These are phyloP conservation scores for Sporothrix schenckii DNA, from an alignment of 2,329 filamentous ascomycete species.

Conservation along the genomic window DNA sequence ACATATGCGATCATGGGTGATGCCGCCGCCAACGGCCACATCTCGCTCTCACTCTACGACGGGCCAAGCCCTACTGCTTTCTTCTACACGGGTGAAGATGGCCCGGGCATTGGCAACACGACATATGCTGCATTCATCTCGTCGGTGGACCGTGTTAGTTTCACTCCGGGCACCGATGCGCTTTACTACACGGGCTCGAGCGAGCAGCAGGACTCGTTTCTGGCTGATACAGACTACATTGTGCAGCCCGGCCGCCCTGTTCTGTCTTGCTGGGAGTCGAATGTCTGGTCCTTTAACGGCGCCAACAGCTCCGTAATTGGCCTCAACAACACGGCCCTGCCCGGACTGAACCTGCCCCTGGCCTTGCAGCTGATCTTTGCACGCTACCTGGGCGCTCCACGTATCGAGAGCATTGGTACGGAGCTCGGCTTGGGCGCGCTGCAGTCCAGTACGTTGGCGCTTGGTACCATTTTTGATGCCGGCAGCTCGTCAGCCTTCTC, in stretches of 20 bases:
- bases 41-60: constrained; percentile 35
- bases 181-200: constrained; percentile 37
- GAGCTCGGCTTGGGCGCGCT: constrained; percentile 37
- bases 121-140: constrained; percentile 40
- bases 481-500: constrained; percentile 37
- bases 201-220: neutral
- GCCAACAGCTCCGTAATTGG: constrained; percentile 36
- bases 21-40: constrained; percentile 28
- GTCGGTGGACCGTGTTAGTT: constrained; percentile 39
- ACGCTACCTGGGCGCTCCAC: constrained; percentile 36
- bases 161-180: constrained; percentile 37
- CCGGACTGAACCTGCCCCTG: constrained; percentile 37
- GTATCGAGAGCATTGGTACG: constrained; percentile 35
- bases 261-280: constrained; percentile 40
- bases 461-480: constrained; percentile 39
- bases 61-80: constrained; percentile 32
- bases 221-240: constrained; percentile 32
- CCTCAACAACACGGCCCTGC: constrained; percentile 36
- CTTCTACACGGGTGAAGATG: constrained; percentile 29
- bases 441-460: constrained; percentile 36
- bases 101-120: constrained; percentile 35
- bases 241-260: constrained; percentile 37
- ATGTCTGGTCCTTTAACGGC: constrained; percentile 40
- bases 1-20: constrained; percentile 34
- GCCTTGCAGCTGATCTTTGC: constrained; percentile 35